Conservation (phyloP, 768 basidiomycete genomes). For the Cystobasidium onofrii region DNA sequence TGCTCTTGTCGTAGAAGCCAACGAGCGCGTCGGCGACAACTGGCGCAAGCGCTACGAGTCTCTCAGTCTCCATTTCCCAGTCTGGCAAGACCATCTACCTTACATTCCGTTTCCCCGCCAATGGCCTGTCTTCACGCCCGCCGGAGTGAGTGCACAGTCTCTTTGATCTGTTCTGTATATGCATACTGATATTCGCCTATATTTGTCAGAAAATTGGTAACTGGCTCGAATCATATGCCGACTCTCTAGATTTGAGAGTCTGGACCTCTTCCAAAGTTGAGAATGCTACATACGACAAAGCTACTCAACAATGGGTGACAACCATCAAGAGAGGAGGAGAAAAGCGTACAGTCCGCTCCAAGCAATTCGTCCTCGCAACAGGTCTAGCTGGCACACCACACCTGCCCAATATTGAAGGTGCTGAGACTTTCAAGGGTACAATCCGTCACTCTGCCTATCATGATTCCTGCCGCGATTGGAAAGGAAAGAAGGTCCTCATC, state of each 20-base stretch:
- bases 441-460: conserved; percentile 41
- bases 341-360: background rate
- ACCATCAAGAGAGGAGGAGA: background rate
- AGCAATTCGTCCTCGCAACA: background rate
- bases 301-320: background rate
- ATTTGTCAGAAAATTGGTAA: conserved; percentile 33
- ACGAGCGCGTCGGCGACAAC: conserved; percentile 43
- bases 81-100: conserved; percentile 50
- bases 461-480: conserved; percentile 40
- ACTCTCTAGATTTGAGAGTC: conserved; percentile 25
- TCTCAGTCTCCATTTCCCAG: conserved; percentile 53
- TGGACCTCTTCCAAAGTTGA: conserved; percentile 1
- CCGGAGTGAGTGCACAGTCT: no score
- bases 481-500: conserved; percentile 42
- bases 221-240: conserved; percentile 36
- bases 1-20: conserved; percentile 54
- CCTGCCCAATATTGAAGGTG: conserved; percentile 38
- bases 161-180: no score
- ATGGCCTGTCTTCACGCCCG: conserved; percentile 27
- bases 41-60: conserved; percentile 55
- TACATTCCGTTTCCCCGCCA: conserved; percentile 42
- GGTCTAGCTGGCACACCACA: background rate
- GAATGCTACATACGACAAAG: background rate
- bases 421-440: conserved; percentile 38
- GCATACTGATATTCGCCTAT: no score